These are phyloP conservation scores for Cucurbita pepo DNA, from an alignment of 306 rosid genomes.

Conservation along the genomic window DNA sequence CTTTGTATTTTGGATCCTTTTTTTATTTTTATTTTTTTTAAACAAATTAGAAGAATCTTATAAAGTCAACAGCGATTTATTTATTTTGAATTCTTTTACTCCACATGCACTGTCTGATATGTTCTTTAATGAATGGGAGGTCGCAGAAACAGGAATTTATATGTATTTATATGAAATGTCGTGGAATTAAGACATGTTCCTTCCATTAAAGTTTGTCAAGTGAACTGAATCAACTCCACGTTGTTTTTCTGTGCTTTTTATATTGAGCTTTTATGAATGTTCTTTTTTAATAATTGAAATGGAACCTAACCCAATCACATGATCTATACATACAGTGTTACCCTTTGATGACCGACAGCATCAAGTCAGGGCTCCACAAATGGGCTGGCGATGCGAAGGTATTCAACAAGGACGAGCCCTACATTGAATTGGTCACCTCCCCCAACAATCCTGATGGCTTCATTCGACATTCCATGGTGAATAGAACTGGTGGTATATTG, in stretches of 20 bases:
- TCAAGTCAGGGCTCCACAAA: conserved; percentile 69
- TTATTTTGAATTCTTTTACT: neutral
- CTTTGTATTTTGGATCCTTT: neutral
- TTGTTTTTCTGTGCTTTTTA: neutral
- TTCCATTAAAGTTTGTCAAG: neutral
- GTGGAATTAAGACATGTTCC: conserved; percentile 4
- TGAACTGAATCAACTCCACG: neutral
- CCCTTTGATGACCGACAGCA: conserved; percentile 52
- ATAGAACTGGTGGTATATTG: conserved; percentile 36
- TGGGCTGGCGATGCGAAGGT: conserved; percentile 72
- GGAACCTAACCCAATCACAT: neutral
- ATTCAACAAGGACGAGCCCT: conserved; percentile 36
- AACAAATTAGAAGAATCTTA: neutral
- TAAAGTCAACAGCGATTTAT: neutral
- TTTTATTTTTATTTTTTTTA: too few relatives aligned
- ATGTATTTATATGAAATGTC: neutral
- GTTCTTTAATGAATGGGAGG: neutral
- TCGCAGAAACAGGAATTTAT: neutral
- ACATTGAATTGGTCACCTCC: conserved; percentile 74
- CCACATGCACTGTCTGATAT: conserved; percentile 2
- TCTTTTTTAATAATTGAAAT: neutral
- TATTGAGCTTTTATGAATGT: neutral
- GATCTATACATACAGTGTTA: conserved; percentile 40
- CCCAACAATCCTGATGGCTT: conserved; percentile 95
- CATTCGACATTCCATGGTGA: conserved; percentile 35